These are phyloP conservation scores for Botrytis galanthina DNA, from an alignment of 2,329 filamentous ascomycete species.

Conservation along the genomic window DNA sequence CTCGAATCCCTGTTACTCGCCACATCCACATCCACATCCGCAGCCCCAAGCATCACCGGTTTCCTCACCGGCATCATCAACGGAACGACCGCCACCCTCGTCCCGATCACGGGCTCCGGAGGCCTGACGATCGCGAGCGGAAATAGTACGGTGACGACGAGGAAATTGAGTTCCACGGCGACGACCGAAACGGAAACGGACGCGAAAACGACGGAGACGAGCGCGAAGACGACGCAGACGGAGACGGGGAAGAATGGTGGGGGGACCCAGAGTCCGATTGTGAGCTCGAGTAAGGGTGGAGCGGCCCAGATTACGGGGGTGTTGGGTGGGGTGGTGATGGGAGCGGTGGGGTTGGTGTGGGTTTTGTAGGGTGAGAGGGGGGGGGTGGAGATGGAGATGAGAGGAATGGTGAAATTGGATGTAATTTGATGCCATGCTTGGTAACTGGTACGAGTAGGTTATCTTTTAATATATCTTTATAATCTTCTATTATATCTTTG, in stretches of 20 bases:
- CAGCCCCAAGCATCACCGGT: not conserved
- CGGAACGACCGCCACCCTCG: not conserved
- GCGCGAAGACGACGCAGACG: not conserved
- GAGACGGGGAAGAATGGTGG: not conserved
- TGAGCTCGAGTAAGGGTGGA: constrained; percentile 9
- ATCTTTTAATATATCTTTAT: not conserved
- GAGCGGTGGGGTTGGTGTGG: constrained; percentile 12
- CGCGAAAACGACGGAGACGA: not conserved
- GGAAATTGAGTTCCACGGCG: not conserved
- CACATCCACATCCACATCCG: not conserved
- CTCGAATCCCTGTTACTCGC: not conserved
- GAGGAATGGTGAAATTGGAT: not conserved
- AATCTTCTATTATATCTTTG: not conserved
- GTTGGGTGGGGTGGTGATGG: not conserved
- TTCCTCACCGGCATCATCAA: not conserved
- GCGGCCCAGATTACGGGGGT: constrained; percentile 12
- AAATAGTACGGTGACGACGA: constrained; percentile 18
- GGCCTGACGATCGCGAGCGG: not conserved
- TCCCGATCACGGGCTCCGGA: not conserved
- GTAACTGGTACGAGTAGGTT: not conserved
- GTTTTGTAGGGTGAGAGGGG: constrained; percentile 1
- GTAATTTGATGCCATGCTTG: not conserved
- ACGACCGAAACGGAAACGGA: not conserved
- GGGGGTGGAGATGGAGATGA: not conserved
- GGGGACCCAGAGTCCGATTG: not conserved